Evolutionary conservation across 345 rosid species (phyloP), one percentile per base, ranked within the genome.

Genomic region (Odontarrhena argentea): DNA sequence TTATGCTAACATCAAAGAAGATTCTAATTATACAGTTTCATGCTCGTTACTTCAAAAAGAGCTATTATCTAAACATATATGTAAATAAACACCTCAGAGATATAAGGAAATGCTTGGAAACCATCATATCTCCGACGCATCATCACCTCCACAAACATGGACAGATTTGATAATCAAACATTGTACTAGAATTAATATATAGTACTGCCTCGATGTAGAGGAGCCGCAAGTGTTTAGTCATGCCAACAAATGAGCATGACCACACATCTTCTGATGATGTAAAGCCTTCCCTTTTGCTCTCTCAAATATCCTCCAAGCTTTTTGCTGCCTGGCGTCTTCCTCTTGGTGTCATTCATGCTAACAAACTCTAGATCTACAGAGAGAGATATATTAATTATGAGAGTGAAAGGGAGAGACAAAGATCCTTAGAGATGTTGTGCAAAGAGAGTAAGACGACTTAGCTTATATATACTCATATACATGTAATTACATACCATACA

Each of bases 221-320:
- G 61, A 62, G 42, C 25, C 55, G 32, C 56, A 67, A 54, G 24
- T 53, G 48, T 40, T 72, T 62, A 89, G 76, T 87, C 96, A 66
- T 81, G 89, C 93, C 93, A 87, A 45, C 96, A 89, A 50, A 89
- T 77, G 55, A 89, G 93, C 84, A 89, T 86, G 66, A 85, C 89
- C 15, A 89, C 84, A 73, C 93, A 89, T 80, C 87, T 80, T 63
- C 83, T 80, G 30, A 89, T 84, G 46, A 89, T 87, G 76, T 89
- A 89, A 45, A 89, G 80, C 68, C 91, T 84, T 64, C 87, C 93
- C 64, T 80, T 85, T 50, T 89, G 96, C 58, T 89, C 74, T 70
- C 70, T 87, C 12, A 87, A 63, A 56, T 87, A 87, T 36, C 93
- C 88, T 63, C 96, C 87, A 30, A 85, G 89, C 78, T 78, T 81